Evolutionary conservation across 73 alveolate genomes (phyloP).

Genomic region (Tetrahymena malaccensis): DNA sequence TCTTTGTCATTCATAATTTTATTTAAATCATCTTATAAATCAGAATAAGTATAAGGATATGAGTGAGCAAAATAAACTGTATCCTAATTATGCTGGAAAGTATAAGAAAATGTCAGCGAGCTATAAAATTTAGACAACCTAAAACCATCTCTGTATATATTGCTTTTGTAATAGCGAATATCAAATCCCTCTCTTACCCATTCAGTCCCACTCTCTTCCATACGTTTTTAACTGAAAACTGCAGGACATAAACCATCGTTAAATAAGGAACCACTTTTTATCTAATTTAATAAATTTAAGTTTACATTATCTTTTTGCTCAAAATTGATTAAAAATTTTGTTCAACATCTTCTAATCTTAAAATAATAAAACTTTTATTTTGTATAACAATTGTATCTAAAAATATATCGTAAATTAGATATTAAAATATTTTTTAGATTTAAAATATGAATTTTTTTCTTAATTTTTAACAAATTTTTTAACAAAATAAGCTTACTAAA

Average conservation of each 20-base stretch:
- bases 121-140: constrained; percentile 27
- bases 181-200: constrained; percentile 41
- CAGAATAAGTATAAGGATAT: constrained; percentile 92
- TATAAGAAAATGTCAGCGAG: constrained; percentile 44
- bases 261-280: constrained; percentile 12
- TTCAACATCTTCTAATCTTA: too few relatives aligned
- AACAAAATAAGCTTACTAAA: constrained; percentile 6
- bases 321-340: too few relatives aligned
- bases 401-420: too few relatives aligned
- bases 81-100: constrained; percentile 50
- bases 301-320: too few relatives aligned
- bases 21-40: constrained; percentile 39
- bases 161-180: constrained; percentile 6
- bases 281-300: background rate
- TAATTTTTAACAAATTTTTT: background rate
- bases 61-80: constrained; percentile 88
- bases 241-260: constrained; percentile 36
- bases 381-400: too few relatives aligned
- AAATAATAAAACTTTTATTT: too few relatives aligned
- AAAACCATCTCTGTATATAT: constrained; percentile 1
- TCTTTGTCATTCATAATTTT: constrained; percentile 1
- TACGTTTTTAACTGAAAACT: constrained; percentile 1
- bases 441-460: too few relatives aligned
- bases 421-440: too few relatives aligned
- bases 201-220: constrained; percentile 3